Base-by-base conservation (phyloP, 306 rosid genomes). In the Rosa lucieae region DNA sequence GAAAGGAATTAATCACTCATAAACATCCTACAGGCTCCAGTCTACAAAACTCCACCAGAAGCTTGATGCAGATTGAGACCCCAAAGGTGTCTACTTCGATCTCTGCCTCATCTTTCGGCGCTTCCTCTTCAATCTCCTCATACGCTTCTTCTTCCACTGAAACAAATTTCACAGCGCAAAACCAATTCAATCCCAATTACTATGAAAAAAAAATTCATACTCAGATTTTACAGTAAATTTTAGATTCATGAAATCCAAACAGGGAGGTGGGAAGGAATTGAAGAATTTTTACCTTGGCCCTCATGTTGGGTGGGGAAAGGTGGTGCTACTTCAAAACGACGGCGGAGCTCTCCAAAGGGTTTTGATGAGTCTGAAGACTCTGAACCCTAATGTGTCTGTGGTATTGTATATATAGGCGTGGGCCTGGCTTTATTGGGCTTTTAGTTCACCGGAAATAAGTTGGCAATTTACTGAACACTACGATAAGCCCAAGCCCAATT, bases 101-200 rank as follows among this genome's bases (percentile, higher is more conserved):
- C 97, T 88, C 80, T 93, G 97, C 72, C 97, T 93, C 97, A 93
- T 93, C 96, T 93, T 93, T 91, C 96, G 82, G 88, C 97, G 97
- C 91, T 93, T 93, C 84, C 97, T 93, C 91, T 93, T 92, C 88
- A 92, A 74, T 79, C 97, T 92, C 92, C 97, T 90, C 97, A 92
- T 92, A 17, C 97, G 92, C 94, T 93, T 93, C 96, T 93, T 93
- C 97, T 93, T 93, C 96, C 96, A 93, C 97, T 90, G 97, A 58
- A 15, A 21, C 61, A 32, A 18, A 9, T 0, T 21, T 21, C 51
- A 9, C 32, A 2, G 10, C 48, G 3, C 43, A 46, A 13, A 15
- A 8, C 39, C 49, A 47, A 53, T 49, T 72, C 42, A 68, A 32
- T n/a, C n/a, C 1, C 15, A 26, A 58, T 8, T 13, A 12, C 39